phyloP scores from a whole-genome alignment of 768 basidiomycete genomes.

The Rhodotorula sphaerocarpa region DNA sequence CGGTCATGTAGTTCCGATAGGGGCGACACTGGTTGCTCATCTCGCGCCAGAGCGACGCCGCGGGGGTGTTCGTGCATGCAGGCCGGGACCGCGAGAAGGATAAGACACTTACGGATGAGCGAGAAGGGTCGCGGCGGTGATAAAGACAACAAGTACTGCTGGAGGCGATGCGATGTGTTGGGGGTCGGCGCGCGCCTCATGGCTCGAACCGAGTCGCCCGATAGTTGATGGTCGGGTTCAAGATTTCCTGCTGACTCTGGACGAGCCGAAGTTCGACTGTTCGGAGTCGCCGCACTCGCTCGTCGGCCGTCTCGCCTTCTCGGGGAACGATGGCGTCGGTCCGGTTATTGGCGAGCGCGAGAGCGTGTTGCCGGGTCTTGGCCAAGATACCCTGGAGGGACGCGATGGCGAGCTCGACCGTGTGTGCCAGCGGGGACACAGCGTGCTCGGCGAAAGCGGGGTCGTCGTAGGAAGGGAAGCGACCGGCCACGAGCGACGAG shows the following conservation, averaged over 20 bases:
- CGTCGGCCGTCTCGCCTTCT: conserved; percentile 43
- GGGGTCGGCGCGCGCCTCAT: neutral
- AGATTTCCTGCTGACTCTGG: conserved; percentile 46
- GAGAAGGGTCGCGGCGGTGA: too few species aligned
- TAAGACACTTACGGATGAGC: neutral
- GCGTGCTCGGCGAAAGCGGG: conserved; percentile 22
- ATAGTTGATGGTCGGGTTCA: conserved; percentile 30
- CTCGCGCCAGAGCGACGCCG: conserved; percentile 13
- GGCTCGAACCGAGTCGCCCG: conserved; percentile 24
- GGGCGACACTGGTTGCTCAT: conserved; percentile 41
- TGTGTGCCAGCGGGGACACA: conserved; percentile 52
- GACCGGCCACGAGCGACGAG: conserved; percentile 78
- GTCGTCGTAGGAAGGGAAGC: conserved; percentile 48
- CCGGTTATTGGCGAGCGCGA: conserved; percentile 56
- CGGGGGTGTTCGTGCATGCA: neutral
- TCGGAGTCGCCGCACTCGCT: conserved; percentile 65
- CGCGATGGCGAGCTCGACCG: conserved; percentile 60
- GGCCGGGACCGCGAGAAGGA: neutral
- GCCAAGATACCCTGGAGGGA: conserved; percentile 66
- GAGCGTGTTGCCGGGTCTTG: conserved; percentile 55
- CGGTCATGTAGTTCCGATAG: conserved; percentile 36
- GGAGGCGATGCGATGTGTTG: neutral
- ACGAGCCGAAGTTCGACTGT: conserved; percentile 77
- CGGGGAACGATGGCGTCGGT: conserved; percentile 51
- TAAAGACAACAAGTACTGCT: conserved; percentile 12